Evolutionary conservation across 2,329 filamentous ascomycete species (phyloP).

Genomic region (Pyricularia grisea): DNA sequence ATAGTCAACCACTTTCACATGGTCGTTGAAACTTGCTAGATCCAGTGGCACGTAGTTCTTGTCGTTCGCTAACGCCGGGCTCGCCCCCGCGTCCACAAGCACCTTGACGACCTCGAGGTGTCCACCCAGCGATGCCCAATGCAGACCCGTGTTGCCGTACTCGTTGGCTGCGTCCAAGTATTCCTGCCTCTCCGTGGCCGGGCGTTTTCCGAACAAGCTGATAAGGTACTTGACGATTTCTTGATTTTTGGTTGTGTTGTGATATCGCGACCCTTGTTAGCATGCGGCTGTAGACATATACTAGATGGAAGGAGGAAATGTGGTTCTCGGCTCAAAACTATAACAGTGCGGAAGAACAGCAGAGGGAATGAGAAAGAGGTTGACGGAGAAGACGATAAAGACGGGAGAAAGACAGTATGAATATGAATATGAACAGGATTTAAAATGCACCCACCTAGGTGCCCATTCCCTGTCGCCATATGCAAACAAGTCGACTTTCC

Average conservation of each 20-base stretch:
- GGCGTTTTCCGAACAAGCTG: conserved; percentile 28
- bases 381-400: background rate
- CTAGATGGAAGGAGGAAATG: background rate
- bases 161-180: conserved; percentile 65
- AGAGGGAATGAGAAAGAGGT: too few species aligned
- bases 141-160: conserved; percentile 81
- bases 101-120: conserved; percentile 73
- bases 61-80: conserved; percentile 69
- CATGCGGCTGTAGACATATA: background rate
- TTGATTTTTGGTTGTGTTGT: conserved; percentile 13
- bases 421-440: background rate
- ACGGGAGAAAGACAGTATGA: conserved; percentile 5
- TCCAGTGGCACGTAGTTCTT: conserved; percentile 76
- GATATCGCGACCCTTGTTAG: background rate
- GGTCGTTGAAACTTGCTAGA: conserved; percentile 61
- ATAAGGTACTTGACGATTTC: conserved; percentile 36
- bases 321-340: background rate
- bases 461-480: conserved; percentile 88
- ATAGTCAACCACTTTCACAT: conserved; percentile 54
- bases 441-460: conserved; percentile 50
- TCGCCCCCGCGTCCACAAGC: conserved; percentile 67
- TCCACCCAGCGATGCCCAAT: conserved; percentile 89
- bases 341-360: background rate
- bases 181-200: conserved; percentile 30
- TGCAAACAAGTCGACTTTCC: conserved; percentile 77